These are phyloP conservation scores for Basipetospora sp. DNA, from an alignment of 2,329 filamentous ascomycete species.

Conservation along the genomic window DNA sequence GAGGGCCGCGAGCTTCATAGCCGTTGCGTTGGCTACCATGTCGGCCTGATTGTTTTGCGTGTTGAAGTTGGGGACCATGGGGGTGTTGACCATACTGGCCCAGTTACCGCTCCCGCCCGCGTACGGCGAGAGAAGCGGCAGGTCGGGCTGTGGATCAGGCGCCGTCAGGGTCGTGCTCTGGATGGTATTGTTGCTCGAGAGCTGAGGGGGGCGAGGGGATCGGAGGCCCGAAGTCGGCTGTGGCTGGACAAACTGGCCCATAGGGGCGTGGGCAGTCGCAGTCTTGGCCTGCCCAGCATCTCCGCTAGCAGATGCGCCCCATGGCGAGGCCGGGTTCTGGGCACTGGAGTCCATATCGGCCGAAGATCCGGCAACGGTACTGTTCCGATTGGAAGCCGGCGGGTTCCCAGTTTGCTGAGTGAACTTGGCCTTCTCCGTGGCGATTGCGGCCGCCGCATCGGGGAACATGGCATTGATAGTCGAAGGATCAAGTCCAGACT, in stretches of 20 bases:
- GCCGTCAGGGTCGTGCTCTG: slow-evolving; percentile 72
- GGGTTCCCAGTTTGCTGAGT: slow-evolving; percentile 86
- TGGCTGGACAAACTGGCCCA: slow-evolving; percentile 90
- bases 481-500: slow-evolving; percentile 81
- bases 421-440: slow-evolving; percentile 93
- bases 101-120: slow-evolving; percentile 69
- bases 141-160: slow-evolving; percentile 51
- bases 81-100: slow-evolving; percentile 97
- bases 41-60: slow-evolving; percentile 56
- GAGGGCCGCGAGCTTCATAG: slow-evolving; percentile 93
- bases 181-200: slow-evolving; percentile 53
- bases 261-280: slow-evolving; percentile 61
- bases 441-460: slow-evolving; percentile 94
- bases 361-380: slow-evolving; percentile 39
- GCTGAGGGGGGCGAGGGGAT: slow-evolving; percentile 55
- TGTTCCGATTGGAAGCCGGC: slow-evolving; percentile 86
- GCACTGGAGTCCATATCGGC: slow-evolving; percentile 45
- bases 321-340: slow-evolving; percentile 63
- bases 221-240: slow-evolving; percentile 57
- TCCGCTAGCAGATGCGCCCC: slow-evolving; percentile 41
- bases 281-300: slow-evolving; percentile 53
- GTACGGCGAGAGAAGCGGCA: slow-evolving; percentile 77
- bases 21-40: slow-evolving; percentile 96
- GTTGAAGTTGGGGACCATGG: slow-evolving; percentile 79
- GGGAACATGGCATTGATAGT: slow-evolving; percentile 99